Evolutionary conservation across 352 stramenopile species (phyloP).

Genomic region (Phytophthora niederhauseri): DNA sequence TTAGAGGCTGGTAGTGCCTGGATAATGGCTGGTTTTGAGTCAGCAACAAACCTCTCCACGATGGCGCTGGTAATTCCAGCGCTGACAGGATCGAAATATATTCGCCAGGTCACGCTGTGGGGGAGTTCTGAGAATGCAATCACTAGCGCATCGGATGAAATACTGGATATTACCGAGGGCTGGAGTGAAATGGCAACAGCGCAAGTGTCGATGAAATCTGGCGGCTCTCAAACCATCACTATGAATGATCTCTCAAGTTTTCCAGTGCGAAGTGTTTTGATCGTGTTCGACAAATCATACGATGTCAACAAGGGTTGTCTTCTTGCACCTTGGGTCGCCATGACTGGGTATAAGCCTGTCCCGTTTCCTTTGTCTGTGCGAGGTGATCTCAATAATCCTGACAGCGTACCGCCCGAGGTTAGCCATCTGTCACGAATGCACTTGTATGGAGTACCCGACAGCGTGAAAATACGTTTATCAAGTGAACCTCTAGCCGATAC

Average conservation of each 20-base stretch:
- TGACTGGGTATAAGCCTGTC: slow-evolving; percentile 45
- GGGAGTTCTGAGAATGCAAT: slow-evolving; percentile 37
- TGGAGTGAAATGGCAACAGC: slow-evolving; percentile 48
- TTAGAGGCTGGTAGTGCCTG: slow-evolving; percentile 55
- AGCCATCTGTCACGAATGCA: slow-evolving; percentile 71
- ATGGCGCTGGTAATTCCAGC: slow-evolving; percentile 48
- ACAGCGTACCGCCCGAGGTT: slow-evolving; percentile 39
- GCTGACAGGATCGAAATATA: slow-evolving; percentile 53
- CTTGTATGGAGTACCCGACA: slow-evolving; percentile 34
- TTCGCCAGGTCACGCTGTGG: slow-evolving; percentile 55
- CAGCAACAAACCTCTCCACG: slow-evolving; percentile 40
- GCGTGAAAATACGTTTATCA: slow-evolving; percentile 47
- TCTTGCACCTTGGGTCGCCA: slow-evolving; percentile 36
- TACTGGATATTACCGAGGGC: slow-evolving; percentile 40
- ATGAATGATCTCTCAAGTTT: slow-evolving; percentile 36
- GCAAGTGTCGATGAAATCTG: slow-evolving; percentile 53
- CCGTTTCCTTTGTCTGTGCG: slow-evolving; percentile 55
- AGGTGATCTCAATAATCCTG: slow-evolving; percentile 41
- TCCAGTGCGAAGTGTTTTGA: slow-evolving; percentile 35
- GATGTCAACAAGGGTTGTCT: slow-evolving; percentile 51
- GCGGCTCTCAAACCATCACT: slow-evolving; percentile 40
- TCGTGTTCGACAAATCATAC: slow-evolving; percentile 64
- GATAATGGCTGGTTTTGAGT: slow-evolving; percentile 58
- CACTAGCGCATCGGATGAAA: slow-evolving; percentile 1
- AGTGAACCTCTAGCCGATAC: slow-evolving; percentile 65